A percentile compares a stretch with the other conserved stretches of the same genome.
Conservation (phyloP, 2,329 filamentous ascomycete genomes). For the Fusarium transvaalense region DNA sequence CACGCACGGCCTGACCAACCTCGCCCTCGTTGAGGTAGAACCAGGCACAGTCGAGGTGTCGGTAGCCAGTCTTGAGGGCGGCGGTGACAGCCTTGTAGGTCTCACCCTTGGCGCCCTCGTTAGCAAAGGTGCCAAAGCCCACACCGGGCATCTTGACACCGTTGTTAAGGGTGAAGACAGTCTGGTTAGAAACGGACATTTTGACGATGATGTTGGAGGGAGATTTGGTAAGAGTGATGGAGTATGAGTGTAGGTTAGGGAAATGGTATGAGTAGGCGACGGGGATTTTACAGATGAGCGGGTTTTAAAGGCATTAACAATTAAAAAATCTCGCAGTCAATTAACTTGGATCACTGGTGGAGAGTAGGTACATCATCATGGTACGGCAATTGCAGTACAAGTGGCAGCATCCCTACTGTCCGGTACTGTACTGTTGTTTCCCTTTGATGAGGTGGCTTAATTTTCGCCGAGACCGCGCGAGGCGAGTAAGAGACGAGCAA, state of each 20-base stretch:
- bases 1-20: constrained; percentile 58
- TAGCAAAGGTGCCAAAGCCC: constrained; percentile 76
- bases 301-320: constrained; percentile 28
- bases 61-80: constrained; percentile 60
- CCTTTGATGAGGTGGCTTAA: constrained; percentile 32
- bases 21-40: constrained; percentile 61
- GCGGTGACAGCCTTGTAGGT: constrained; percentile 53
- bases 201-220: constrained; percentile 16
- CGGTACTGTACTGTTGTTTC: too few relatives aligned
- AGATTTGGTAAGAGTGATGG: constrained; percentile 12
- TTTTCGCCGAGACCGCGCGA: constrained; percentile 29
- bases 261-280: neutral
- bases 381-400: constrained; percentile 9
- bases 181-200: constrained; percentile 47
- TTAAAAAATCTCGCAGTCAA: constrained; percentile 27
- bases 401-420: neutral
- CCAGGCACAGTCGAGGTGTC: constrained; percentile 63
- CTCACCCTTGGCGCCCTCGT: constrained; percentile 62
- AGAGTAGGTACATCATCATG: constrained; percentile 14
- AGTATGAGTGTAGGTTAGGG: constrained; percentile 18
- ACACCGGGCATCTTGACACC: constrained; percentile 71
- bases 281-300: constrained; percentile 5
- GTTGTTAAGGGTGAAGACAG: constrained; percentile 61
- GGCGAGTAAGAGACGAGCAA: constrained; percentile 11
- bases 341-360: constrained; percentile 11